Evolutionary conservation across 768 basidiomycete genomes (phyloP).

Genomic region (Suillus subaureus): DNA sequence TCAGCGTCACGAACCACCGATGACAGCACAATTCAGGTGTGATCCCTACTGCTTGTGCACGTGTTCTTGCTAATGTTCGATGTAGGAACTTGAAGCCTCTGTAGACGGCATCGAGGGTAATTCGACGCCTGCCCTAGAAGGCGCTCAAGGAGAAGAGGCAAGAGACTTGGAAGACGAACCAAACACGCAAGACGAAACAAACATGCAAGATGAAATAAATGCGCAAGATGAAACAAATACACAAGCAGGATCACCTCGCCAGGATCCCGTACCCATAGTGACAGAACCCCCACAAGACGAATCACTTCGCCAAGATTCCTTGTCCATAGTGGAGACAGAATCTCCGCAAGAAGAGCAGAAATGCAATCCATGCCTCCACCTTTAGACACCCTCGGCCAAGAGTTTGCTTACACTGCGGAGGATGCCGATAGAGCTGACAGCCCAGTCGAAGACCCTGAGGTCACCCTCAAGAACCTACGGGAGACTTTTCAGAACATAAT

Average conservation of each 20-base stretch:
- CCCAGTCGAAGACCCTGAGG: slow-evolving; percentile 2
- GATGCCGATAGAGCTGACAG: not conserved
- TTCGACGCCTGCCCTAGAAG: not conserved
- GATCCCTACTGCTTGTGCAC: too few species aligned
- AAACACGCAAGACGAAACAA: not conserved
- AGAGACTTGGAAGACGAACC: not conserved
- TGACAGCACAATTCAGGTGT: not conserved
- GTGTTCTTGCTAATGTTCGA: not conserved
- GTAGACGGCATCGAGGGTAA: not conserved
- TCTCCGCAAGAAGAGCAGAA: not conserved
- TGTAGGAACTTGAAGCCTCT: not conserved
- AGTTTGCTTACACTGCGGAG: not conserved
- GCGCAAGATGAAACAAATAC: not conserved
- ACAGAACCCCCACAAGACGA: not conserved
- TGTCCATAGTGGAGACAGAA: not conserved
- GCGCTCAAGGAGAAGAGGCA: not conserved
- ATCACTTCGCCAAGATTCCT: not conserved
- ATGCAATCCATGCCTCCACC: not conserved
- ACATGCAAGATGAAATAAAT: not conserved
- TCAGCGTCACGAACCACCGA: not conserved
- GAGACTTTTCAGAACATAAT: slow-evolving; percentile 1
- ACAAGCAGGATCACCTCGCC: not conserved
- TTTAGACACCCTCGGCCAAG: not conserved
- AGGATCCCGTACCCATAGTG: not conserved
- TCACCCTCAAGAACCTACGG: slow-evolving; percentile 1